Evolutionary conservation across 768 basidiomycete species (phyloP).

Genomic region (Mycena metata): DNA sequence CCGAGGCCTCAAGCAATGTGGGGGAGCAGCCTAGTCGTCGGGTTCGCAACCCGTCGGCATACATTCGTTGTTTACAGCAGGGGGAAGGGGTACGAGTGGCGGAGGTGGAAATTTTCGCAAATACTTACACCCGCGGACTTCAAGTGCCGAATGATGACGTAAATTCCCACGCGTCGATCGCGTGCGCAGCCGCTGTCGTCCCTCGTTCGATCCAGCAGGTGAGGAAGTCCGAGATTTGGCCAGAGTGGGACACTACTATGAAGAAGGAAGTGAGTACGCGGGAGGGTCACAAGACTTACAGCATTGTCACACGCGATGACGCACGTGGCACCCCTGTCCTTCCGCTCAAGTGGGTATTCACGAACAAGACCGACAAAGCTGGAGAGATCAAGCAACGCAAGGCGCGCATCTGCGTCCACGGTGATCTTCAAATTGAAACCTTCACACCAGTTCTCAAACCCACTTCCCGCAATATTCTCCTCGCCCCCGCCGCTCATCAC

Average conservation of each 20-base stretch:
- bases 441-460: slow-evolving; percentile 45
- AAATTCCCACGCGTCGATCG: not conserved
- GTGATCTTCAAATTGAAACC: slow-evolving; percentile 54
- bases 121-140: slow-evolving; percentile 12
- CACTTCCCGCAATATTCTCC: slow-evolving; percentile 37
- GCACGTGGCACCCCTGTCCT: too few relatives aligned
- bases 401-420: slow-evolving; percentile 52
- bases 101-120: not conserved
- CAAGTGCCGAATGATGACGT: slow-evolving; percentile 19
- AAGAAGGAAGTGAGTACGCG: too few relatives aligned
- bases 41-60: slow-evolving; percentile 26
- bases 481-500: slow-evolving; percentile 46
- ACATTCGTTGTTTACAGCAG: slow-evolving; percentile 19
- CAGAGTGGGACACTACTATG: too few relatives aligned
- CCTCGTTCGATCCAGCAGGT: slow-evolving; percentile 39
- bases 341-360: slow-evolving; percentile 45
- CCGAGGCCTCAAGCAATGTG: slow-evolving; percentile 26
- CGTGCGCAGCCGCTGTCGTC: slow-evolving; percentile 13
- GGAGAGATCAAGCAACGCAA: slow-evolving; percentile 19
- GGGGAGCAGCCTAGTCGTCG: slow-evolving; percentile 20
- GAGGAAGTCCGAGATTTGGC: slow-evolving; percentile 8
- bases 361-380: slow-evolving; percentile 37
- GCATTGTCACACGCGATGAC: too few relatives aligned
- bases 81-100: slow-evolving; percentile 19
- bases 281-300: too few relatives aligned